Evolutionary conservation across 2,329 filamentous ascomycete genomes (phyloP).

Genomic region (Fusarium verticillioides): DNA sequence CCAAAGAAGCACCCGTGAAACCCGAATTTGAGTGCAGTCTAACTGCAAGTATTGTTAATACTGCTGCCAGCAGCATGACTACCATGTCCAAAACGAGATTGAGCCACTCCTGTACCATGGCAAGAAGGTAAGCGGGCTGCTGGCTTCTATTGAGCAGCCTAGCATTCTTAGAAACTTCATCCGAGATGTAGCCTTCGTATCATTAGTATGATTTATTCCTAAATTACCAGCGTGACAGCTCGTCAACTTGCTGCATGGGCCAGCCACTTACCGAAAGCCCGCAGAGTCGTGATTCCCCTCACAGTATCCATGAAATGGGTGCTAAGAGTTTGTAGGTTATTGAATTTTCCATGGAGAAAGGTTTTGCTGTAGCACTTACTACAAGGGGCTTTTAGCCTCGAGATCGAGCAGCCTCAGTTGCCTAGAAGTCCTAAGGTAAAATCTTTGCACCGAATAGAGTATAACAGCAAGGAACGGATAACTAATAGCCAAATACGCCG

Average conservation of each 20-base stretch:
- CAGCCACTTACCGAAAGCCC: conserved; percentile 64
- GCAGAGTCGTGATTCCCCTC: conserved; percentile 64
- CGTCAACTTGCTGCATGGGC: conserved; percentile 23
- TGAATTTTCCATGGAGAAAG: background rate
- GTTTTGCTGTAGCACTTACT: conserved; percentile 16
- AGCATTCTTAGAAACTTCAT: conserved; percentile 54
- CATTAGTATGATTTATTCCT: background rate
- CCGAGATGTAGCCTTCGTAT: background rate
- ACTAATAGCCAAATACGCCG: conserved; percentile 57
- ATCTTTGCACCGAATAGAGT: conserved; percentile 63
- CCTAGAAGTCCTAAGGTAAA: conserved; percentile 70
- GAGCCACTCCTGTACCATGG: conserved; percentile 69
- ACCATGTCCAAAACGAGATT: conserved; percentile 61
- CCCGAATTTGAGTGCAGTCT: conserved; percentile 50
- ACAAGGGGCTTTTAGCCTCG: conserved; percentile 66
- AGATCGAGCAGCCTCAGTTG: conserved; percentile 70
- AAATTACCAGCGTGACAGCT: background rate
- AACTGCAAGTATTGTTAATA: conserved; percentile 60
- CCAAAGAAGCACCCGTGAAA: conserved; percentile 53
- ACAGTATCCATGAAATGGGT: conserved; percentile 67
- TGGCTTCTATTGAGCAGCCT: conserved; percentile 64
- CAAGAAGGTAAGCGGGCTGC: conserved; percentile 66
- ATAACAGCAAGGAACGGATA: conserved; percentile 61
- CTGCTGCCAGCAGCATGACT: conserved; percentile 59
- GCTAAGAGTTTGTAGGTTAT: conserved; percentile 34